Conservation (phyloP, 495 filamentous ascomycete species). For the Glarea lozoyensis region DNA sequence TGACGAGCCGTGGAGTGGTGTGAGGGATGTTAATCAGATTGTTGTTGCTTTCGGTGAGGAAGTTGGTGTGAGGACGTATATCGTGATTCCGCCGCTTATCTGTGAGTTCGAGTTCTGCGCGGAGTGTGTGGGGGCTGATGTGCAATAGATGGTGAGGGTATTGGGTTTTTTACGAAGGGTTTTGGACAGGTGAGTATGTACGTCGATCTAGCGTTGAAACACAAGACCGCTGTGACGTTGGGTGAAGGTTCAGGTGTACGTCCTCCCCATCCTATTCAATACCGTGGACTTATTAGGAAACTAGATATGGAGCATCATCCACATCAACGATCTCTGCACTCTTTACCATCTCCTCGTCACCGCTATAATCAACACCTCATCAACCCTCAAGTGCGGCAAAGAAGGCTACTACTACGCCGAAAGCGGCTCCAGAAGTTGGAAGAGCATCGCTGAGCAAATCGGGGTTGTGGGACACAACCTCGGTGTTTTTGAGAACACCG, state of each 20-base stretch:
- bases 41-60: slow-evolving; percentile 31
- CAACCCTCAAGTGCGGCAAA: slow-evolving; percentile 29
- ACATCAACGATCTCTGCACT: slow-evolving; percentile 34
- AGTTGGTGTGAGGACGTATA: slow-evolving; percentile 32
- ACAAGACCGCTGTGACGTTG: slow-evolving; percentile 22
- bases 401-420: slow-evolving; percentile 36
- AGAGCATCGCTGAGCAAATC: slow-evolving; percentile 5
- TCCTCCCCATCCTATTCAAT: not conserved
- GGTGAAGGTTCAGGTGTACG: slow-evolving; percentile 29
- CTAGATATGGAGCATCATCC: slow-evolving; percentile 36
- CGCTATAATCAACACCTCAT: slow-evolving; percentile 8
- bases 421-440: slow-evolving; percentile 32
- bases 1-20: slow-evolving; percentile 2
- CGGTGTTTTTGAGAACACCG: slow-evolving; percentile 4
- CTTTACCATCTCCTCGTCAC: slow-evolving; percentile 25
- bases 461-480: slow-evolving; percentile 1
- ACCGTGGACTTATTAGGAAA: too few relatives aligned
- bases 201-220: slow-evolving; percentile 21
- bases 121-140: not conserved
- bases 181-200: slow-evolving; percentile 32
- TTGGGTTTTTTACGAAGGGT: slow-evolving; percentile 31
- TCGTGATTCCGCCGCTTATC: slow-evolving; percentile 40
- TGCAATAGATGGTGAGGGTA: slow-evolving; percentile 27
- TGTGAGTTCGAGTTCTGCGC: slow-evolving; percentile 16
- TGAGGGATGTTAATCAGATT: slow-evolving; percentile 10